Evolutionary conservation across 352 stramenopile species (phyloP).

Genomic region (Phytophthora vignae): DNA sequence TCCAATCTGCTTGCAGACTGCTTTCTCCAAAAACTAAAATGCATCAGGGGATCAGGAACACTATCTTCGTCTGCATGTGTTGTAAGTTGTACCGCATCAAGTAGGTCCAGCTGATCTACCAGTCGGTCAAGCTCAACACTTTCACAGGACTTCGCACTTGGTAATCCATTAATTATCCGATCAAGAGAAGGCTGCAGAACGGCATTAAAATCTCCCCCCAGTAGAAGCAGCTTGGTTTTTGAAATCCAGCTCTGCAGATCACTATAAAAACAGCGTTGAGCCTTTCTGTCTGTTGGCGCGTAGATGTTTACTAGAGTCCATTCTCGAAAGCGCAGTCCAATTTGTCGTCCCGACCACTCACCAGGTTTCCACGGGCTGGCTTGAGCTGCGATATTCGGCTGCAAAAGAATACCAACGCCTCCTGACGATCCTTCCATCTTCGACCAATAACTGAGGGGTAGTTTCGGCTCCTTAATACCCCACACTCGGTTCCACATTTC

Average conservation of each 20-base stretch:
- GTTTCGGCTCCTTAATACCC: neutral
- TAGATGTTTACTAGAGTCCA: conserved; percentile 9
- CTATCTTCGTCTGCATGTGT: conserved; percentile 4
- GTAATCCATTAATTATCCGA: neutral
- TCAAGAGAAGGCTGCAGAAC: neutral
- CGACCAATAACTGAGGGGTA: conserved; percentile 8
- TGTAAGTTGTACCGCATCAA: neutral
- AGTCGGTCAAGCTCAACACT: neutral
- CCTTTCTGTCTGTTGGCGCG: neutral
- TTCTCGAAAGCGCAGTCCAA: neutral
- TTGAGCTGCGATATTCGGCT: neutral
- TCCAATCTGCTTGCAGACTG: neutral
- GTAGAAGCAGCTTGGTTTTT: neutral
- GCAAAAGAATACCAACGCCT: neutral
- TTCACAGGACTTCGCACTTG: neutral
- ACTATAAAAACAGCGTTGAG: neutral
- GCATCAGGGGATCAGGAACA: neutral
- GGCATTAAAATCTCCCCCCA: conserved; percentile 14
- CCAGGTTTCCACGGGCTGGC: neutral
- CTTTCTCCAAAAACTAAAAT: conserved; percentile 12
- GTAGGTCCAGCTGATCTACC: neutral
- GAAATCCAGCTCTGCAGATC: neutral
- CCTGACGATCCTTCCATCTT: neutral
- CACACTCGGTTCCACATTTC: neutral
- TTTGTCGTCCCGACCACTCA: neutral